phyloP scores from a whole-genome alignment of 164 flowering plant species.

The Berberis thunbergii region DNA sequence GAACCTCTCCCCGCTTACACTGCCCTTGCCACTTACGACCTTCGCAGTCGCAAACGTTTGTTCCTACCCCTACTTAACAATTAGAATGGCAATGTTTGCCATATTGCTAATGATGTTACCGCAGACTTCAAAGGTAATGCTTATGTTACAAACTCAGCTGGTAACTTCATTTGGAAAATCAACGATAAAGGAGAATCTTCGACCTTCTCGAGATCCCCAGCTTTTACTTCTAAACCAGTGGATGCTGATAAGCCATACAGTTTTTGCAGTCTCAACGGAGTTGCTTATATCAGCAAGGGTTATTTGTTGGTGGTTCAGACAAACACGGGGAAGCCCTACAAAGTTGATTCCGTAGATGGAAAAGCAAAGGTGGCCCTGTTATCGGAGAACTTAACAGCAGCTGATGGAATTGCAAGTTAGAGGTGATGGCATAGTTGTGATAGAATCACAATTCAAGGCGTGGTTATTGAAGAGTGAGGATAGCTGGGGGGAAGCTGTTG shows the following conservation, averaged over 20 bases:
- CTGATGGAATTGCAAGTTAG: slow-evolving; percentile 55
- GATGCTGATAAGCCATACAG: slow-evolving; percentile 4
- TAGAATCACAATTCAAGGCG: slow-evolving; percentile 36
- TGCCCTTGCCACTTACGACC: slow-evolving; percentile 80
- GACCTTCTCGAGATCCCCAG: slow-evolving; percentile 46
- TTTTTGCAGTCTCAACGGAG: slow-evolving; percentile 62
- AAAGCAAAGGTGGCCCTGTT: slow-evolving; percentile 40
- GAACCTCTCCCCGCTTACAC: slow-evolving; percentile 36
- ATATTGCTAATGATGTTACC: slow-evolving; percentile 62
- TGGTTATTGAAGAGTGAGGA: slow-evolving; percentile 65
- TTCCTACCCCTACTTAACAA: slow-evolving; percentile 30
- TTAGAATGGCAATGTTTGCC: slow-evolving; percentile 14
- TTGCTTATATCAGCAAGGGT: slow-evolving; percentile 57
- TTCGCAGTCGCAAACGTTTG: slow-evolving; percentile 37
- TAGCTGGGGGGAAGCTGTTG: slow-evolving; percentile 62
- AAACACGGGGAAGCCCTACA: slow-evolving; percentile 73
- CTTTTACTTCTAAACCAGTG: slow-evolving; percentile 30
- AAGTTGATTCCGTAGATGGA: slow-evolving; percentile 57
- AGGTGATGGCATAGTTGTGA: slow-evolving; percentile 54
- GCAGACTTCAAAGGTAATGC: slow-evolving; percentile 68
- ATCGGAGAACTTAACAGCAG: slow-evolving; percentile 29
- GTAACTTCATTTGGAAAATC: slow-evolving; percentile 69
- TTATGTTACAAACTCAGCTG: slow-evolving; percentile 59
- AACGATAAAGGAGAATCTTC: slow-evolving; percentile 36
- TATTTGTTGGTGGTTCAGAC: slow-evolving; percentile 57